phyloP scores from a whole-genome alignment of 2,329 filamentous ascomycete genomes.

The Zymoseptoria passerinii region DNA sequence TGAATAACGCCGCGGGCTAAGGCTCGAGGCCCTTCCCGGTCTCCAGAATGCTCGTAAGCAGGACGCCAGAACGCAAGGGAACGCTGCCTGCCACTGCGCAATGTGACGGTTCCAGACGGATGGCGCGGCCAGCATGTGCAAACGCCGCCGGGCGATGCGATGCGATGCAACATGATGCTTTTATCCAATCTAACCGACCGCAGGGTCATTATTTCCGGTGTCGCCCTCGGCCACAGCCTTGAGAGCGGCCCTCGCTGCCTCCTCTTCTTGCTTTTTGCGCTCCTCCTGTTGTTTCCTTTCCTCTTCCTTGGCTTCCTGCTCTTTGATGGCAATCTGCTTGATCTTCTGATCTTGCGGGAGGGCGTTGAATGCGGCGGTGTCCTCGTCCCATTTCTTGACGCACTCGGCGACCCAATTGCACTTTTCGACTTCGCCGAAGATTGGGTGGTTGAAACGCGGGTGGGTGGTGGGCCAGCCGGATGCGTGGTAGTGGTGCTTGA shows the following conservation, averaged over 20 bases:
- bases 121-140: background rate
- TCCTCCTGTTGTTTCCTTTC: constrained; percentile 14
- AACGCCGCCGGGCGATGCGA: background rate
- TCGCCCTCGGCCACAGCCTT: background rate
- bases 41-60: background rate
- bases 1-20: background rate
- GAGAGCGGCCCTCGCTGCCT: constrained; percentile 8
- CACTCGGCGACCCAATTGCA: constrained; percentile 63
- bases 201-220: background rate
- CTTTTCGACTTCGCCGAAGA: constrained; percentile 60
- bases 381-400: constrained; percentile 56
- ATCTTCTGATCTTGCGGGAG: constrained; percentile 54
- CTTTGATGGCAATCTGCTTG: constrained; percentile 32
- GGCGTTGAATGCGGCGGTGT: constrained; percentile 52
- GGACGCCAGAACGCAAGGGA: background rate
- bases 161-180: background rate
- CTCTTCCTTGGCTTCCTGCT: constrained; percentile 15
- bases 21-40: background rate
- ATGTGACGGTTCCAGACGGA: background rate
- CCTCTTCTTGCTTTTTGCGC: constrained; percentile 15
- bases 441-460: constrained; percentile 58
- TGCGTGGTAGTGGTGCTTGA: constrained; percentile 68
- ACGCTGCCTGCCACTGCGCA: background rate
- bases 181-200: background rate
- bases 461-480: constrained; percentile 62